Conservation (phyloP, 345 rosid genomes). For the Pistacia atlantica region DNA sequence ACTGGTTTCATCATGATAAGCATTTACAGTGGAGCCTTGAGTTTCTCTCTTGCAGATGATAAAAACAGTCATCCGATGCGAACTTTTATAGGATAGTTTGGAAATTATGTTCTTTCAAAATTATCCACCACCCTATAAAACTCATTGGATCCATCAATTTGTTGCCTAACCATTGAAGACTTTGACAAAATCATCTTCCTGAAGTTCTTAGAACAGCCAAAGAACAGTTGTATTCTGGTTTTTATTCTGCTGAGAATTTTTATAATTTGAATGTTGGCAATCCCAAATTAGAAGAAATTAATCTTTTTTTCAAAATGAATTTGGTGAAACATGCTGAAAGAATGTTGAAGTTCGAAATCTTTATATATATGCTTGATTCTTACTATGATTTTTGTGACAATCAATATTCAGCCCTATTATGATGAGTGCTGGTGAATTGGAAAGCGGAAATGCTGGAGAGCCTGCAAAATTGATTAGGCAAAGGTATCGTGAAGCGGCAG, state of each 20-base stretch:
- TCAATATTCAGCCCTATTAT: constrained; percentile 42
- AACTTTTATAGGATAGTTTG: neutral
- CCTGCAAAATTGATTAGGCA: constrained; percentile 61
- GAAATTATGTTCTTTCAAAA: neutral
- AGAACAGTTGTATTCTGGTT: neutral
- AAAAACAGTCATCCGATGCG: neutral
- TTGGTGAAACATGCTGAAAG: neutral
- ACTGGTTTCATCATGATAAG: neutral
- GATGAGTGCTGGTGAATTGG: constrained; percentile 68
- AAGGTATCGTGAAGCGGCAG: constrained; percentile 57
- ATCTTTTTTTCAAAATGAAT: neutral
- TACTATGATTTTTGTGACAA: neutral
- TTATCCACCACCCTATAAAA: neutral
- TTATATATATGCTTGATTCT: neutral
- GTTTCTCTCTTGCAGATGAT: neutral
- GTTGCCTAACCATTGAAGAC: neutral
- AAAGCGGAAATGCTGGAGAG: constrained; percentile 64
- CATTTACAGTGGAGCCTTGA: neutral
- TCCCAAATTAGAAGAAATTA: neutral
- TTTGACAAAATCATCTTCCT: constrained; percentile 2
- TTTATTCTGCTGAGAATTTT: neutral
- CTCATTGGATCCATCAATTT: neutral
- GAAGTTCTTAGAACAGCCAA: neutral
- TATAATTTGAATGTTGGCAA: neutral
- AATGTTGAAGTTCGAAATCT: neutral